phyloP scores from a whole-genome alignment of 257 asterid species.

The Solanum corneliomulleri region DNA sequence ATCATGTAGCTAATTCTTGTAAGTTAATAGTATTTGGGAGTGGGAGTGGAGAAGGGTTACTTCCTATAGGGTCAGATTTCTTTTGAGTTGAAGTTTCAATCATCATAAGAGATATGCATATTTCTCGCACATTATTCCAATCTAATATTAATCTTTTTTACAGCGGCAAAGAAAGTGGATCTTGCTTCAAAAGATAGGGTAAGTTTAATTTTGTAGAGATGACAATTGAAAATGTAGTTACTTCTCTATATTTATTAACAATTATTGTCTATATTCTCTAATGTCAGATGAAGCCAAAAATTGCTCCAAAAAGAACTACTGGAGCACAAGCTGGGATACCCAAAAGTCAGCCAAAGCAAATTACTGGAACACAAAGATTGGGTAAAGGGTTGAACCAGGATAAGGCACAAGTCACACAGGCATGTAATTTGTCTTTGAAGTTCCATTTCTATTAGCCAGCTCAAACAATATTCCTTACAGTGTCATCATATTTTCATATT shows the following conservation, averaged over 20 bases:
- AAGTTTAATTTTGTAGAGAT: background rate
- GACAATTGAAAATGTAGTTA: background rate
- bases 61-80: background rate
- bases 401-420: slow-evolving; percentile 35
- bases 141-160: background rate
- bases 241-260: background rate
- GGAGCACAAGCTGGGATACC: slow-evolving; percentile 27
- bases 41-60: background rate
- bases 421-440: slow-evolving; percentile 6
- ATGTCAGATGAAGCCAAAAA: slow-evolving; percentile 34
- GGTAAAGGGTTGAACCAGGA: slow-evolving; percentile 40
- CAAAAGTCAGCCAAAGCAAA: slow-evolving; percentile 48
- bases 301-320: slow-evolving; percentile 34
- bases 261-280: background rate
- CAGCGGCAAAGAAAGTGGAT: slow-evolving; percentile 1
- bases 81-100: background rate
- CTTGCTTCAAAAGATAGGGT: slow-evolving; percentile 1
- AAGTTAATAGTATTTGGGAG: slow-evolving; percentile 12
- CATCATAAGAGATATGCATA: background rate
- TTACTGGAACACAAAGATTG: slow-evolving; percentile 32
- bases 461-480: background rate
- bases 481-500: background rate
- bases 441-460: background rate
- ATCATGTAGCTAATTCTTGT: slow-evolving; percentile 37
- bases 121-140: background rate